A percentile compares a stretch with the other conserved stretches of the same genome.
phyloP scores from a whole-genome alignment of 805 yeast species.

The Wickerhamomyces alni region DNA sequence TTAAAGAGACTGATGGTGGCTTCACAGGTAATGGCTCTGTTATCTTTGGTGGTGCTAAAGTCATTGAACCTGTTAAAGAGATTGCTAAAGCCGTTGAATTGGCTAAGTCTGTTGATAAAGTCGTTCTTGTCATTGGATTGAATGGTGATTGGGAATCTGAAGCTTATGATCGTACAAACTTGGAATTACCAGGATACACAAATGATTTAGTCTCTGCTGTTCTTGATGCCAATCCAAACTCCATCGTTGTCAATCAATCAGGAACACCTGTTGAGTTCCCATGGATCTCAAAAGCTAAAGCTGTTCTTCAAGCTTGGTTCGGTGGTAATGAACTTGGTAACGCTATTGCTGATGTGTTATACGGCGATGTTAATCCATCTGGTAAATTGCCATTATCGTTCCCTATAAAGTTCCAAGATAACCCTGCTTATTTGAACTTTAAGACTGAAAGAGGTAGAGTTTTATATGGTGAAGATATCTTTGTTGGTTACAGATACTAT shows the following conservation, averaged over 20 bases:
- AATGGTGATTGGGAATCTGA: slow-evolving; percentile 52
- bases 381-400: slow-evolving; percentile 54
- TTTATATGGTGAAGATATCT: slow-evolving; percentile 60
- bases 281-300: slow-evolving; percentile 36
- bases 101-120: slow-evolving; percentile 47
- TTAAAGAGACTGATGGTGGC: slow-evolving; percentile 7
- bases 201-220: slow-evolving; percentile 39
- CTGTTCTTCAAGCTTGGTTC: slow-evolving; percentile 46
- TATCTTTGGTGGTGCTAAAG: slow-evolving; percentile 26
- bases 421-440: slow-evolving; percentile 50
- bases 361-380: slow-evolving; percentile 53
- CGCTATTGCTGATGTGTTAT: slow-evolving; percentile 49
- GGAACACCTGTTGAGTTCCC: slow-evolving; percentile 58
- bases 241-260: slow-evolving; percentile 46
- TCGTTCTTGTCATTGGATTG: slow-evolving; percentile 43
- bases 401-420: slow-evolving; percentile 47
- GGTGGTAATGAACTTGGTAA: slow-evolving; percentile 52
- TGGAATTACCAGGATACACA: slow-evolving; percentile 44
- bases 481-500: slow-evolving; percentile 56
- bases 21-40: slow-evolving; percentile 28
- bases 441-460: slow-evolving; percentile 46
- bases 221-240: slow-evolving; percentile 39
- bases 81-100: slow-evolving; percentile 36
- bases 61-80: slow-evolving; percentile 23
- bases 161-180: slow-evolving; percentile 43